These are phyloP conservation scores for Colletotrichum tropicicola DNA, from an alignment of 2,329 filamentous ascomycete species.

Conservation along the genomic window DNA sequence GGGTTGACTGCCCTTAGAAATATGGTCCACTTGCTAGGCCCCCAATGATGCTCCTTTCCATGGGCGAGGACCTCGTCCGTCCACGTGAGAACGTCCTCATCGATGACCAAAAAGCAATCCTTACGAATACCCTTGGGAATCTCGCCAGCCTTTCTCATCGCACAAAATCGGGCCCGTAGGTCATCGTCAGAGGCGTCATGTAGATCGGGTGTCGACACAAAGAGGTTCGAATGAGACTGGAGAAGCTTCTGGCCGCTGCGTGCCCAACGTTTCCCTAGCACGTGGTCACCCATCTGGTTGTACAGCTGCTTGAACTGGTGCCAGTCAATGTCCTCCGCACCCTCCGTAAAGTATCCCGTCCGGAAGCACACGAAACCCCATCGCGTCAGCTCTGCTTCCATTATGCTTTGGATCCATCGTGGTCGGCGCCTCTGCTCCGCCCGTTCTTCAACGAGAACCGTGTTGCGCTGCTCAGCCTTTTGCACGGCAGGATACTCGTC, in stretches of 20 bases:
- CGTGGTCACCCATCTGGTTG: not conserved
- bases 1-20: not conserved
- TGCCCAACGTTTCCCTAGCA: not conserved
- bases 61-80: not conserved
- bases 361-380: not conserved
- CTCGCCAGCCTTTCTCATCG: not conserved
- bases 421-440: not conserved
- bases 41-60: not conserved
- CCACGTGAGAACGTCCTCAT: not conserved
- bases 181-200: not conserved
- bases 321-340: not conserved
- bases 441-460: not conserved
- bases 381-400: not conserved
- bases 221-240: not conserved
- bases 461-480: not conserved
- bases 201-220: not conserved
- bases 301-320: not conserved
- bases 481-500: not conserved
- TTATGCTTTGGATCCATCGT: not conserved
- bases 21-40: not conserved
- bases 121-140: not conserved
- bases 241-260: not conserved
- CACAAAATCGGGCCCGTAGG: not conserved
- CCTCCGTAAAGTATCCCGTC: not conserved
- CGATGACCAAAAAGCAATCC: not conserved